Conservation (phyloP, 2,329 filamentous ascomycete genomes). For the Ramichloridium luteum region DNA sequence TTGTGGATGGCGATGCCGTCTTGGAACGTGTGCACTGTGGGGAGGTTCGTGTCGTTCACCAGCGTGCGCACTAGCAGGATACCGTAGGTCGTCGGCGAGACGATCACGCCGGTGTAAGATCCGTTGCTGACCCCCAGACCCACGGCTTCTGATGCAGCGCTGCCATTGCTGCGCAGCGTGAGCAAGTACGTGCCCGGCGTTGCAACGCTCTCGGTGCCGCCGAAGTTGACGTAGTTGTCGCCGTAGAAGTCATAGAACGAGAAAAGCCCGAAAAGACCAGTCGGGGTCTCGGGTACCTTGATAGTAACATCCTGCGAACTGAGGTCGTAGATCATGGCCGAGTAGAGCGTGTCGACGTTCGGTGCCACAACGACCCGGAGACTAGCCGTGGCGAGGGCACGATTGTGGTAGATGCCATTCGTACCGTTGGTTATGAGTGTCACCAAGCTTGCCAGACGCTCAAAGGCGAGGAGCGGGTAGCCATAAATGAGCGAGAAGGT, state of each 20-base stretch:
- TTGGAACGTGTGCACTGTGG: constrained; percentile 7
- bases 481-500: constrained; percentile 14
- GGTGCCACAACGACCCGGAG: constrained; percentile 13
- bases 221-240: constrained; percentile 11
- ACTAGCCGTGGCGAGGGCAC: constrained; percentile 6
- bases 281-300: constrained; percentile 10
- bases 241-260: constrained; percentile 11
- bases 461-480: constrained; percentile 14
- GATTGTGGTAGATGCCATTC: constrained; percentile 9
- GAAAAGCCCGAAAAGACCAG: constrained; percentile 11
- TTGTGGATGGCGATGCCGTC: constrained; percentile 1
- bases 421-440: constrained; percentile 4
- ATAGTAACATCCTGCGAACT: constrained; percentile 11
- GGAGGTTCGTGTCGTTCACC: constrained; percentile 8
- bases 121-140: neutral
- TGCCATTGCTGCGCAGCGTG: no score
- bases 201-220: constrained; percentile 6
- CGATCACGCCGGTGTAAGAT: constrained; percentile 4
- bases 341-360: constrained; percentile 18
- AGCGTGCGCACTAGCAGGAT: constrained; percentile 11
- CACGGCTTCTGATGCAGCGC: no score
- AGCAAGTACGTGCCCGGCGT: constrained; percentile 6
- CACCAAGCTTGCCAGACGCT: constrained; percentile 6
- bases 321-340: constrained; percentile 13
- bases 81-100: constrained; percentile 10